A percentile compares a stretch with the other conserved stretches of the same genome.
Conservation (phyloP, 306 rosid species). For the Geum urbanum region DNA sequence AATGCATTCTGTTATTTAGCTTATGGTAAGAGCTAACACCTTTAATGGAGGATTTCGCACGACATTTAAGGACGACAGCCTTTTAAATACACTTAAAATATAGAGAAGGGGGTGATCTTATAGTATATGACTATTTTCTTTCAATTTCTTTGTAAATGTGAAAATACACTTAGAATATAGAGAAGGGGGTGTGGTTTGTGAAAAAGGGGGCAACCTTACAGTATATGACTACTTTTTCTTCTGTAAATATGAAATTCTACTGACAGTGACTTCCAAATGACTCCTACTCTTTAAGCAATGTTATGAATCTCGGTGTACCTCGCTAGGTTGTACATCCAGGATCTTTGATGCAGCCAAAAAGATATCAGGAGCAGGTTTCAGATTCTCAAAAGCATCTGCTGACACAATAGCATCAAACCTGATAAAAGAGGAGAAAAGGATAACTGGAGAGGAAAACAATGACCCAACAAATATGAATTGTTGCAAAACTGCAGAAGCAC, state of each 20-base stretch:
- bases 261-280: conserved; percentile 5
- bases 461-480: background rate
- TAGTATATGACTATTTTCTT: background rate
- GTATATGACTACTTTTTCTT: background rate
- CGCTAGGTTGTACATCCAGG: conserved; percentile 61
- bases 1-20: conserved; percentile 3
- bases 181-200: no score
- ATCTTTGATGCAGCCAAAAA: conserved; percentile 83
- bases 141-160: background rate
- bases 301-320: conserved; percentile 49
- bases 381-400: conserved; percentile 96
- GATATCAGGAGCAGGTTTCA: conserved; percentile 97
- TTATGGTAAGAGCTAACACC: conserved; percentile 17
- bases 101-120: no score
- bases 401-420: conserved; percentile 94
- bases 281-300: background rate
- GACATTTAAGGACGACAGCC: background rate
- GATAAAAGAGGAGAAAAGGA: conserved; percentile 32
- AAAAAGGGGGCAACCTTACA: no score
- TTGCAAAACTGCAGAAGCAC: conserved; percentile 13
- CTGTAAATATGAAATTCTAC: background rate
- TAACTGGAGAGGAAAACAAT: conserved; percentile 8
- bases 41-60: conserved; percentile 1
- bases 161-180: no score
- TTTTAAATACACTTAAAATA: no score